Base-by-base conservation (phyloP, 371 early-diverging fungal genomes). In the Umbelopsis sp. region DNA sequence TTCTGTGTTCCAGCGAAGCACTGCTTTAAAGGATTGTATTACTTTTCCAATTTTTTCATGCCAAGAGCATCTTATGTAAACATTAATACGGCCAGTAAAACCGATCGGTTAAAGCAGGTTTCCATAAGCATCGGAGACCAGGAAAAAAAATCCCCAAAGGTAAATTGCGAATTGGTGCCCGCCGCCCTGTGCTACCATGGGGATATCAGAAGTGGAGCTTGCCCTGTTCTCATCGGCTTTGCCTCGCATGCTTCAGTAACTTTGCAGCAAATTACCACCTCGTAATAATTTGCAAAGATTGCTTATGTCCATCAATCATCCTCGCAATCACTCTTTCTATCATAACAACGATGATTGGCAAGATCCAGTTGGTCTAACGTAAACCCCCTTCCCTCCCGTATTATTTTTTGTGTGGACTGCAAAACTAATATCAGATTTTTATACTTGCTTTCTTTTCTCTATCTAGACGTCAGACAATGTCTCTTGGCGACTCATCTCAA, bases 321-420 rank as follows among this genome's bases (percentile, higher is more conserved):
- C 57, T 57, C 57, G 57, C 57, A 37, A 57, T 57, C 57, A 32
- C 35, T 57, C 57, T 29, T 57, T 57, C 35, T 29, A 25, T 35
- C 57, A 35, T 25, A 65, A 65, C 22, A 65, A 65, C 29, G 66
- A 65, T 38, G 48, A 65, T 65, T 65, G 66, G 66, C 48, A 51
- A 50, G 57, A 57, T 57, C 18, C 57, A 35, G 35, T 11, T 57
- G 57, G 32, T 57, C 14, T 57, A 57, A 29, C 32, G 57, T 57
- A 57, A 22, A 50, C 20, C 7, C 52, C 52, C 18, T 44, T 29
- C 32, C 65, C 22, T 29, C 44, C 25, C 45, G 22, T 44, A 65
- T 44, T 18, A 22, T 22, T 65, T 65, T 46, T 65, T 29, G 4
- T 29, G 45, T 41, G 41, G 41, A 41, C 41, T 65, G 44, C 9